phyloP scores from a whole-genome alignment of 306 rosid species.

The Cucumis melo region DNA sequence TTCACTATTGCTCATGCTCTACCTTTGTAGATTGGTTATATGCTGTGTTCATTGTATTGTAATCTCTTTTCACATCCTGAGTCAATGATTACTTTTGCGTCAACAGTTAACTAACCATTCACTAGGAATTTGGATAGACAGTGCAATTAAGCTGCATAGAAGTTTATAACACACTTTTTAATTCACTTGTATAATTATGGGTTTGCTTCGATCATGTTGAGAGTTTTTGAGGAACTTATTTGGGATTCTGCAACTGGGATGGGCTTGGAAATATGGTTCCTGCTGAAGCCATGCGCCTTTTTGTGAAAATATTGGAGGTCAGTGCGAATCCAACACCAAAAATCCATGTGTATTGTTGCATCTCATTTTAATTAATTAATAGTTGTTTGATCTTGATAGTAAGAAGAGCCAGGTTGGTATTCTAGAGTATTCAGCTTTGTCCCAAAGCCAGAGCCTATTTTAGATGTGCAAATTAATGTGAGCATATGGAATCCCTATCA shows the following conservation, averaged over 20 bases:
- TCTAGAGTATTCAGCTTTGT: constrained; percentile 73
- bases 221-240: not conserved
- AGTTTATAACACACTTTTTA: not conserved
- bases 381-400: constrained; percentile 32
- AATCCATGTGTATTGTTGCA: not conserved
- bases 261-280: constrained; percentile 80
- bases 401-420: constrained; percentile 97
- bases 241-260: constrained; percentile 68
- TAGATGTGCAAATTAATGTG: constrained; percentile 80
- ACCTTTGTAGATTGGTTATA: not conserved
- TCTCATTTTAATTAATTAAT: constrained; percentile 13
- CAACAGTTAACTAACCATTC: not conserved
- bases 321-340: not conserved
- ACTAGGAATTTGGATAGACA: not conserved
- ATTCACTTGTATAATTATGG: not conserved
- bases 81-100: not conserved
- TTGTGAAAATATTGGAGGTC: constrained; percentile 97
- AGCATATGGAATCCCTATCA: constrained; percentile 19
- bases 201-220: constrained; percentile 13
- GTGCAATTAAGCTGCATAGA: not conserved
- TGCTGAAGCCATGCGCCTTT: constrained; percentile 94
- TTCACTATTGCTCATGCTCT: not conserved
- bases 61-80: not conserved
- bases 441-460: constrained; percentile 37
- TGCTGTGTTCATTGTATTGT: not conserved